These are phyloP conservation scores for Neonectria ditissima DNA, from an alignment of 2,329 filamentous ascomycete genomes.

Conservation along the genomic window DNA sequence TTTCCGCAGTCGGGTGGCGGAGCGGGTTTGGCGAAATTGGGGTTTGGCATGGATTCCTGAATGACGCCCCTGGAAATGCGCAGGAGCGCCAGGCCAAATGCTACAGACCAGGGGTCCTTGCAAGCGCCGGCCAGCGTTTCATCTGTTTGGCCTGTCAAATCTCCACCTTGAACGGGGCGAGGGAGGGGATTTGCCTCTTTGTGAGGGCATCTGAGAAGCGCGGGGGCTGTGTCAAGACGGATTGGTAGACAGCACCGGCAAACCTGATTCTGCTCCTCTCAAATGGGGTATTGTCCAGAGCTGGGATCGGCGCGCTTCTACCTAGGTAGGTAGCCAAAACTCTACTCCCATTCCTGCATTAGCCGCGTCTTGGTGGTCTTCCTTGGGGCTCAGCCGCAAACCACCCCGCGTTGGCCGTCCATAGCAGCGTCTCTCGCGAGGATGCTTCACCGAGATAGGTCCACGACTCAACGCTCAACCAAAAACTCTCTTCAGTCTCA, in stretches of 20 bases:
- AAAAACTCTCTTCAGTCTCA: background rate
- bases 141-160: background rate
- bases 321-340: no score
- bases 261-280: background rate
- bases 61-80: background rate
- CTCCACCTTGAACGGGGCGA: background rate
- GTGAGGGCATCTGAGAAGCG: background rate
- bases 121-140: background rate
- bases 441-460: background rate
- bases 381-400: background rate
- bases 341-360: background rate
- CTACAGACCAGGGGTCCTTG: background rate
- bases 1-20: background rate
- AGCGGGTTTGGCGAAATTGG: background rate
- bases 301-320: background rate
- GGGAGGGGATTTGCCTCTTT: background rate
- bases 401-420: background rate
- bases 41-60: no score
- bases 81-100: background rate
- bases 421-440: background rate
- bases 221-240: no score
- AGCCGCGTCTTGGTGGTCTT: background rate
- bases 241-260: background rate
- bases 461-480: no score
- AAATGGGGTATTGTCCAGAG: background rate